Conservation (phyloP, 139 green algal genomes). For the Asterochloris erici region DNA sequence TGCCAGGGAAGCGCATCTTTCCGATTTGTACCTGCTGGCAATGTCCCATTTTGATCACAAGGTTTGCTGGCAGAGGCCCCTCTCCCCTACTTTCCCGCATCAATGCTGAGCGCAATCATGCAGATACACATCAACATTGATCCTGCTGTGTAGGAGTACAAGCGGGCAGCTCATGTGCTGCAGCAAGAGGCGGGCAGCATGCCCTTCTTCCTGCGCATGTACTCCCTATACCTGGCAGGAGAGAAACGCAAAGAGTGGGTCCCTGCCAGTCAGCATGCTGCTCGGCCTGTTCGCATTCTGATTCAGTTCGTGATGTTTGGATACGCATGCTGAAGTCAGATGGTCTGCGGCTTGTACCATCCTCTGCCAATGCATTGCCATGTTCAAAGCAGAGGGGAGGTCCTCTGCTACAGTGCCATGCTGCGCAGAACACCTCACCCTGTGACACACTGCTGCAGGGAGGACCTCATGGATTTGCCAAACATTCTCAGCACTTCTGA, state of each 20-base stretch:
- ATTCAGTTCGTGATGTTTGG: neutral
- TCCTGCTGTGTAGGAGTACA: constrained; percentile 70
- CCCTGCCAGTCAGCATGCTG: too few relatives aligned
- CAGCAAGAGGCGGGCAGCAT: constrained; percentile 16
- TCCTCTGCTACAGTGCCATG: too few relatives aligned
- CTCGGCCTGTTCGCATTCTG: too few relatives aligned
- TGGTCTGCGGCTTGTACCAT: neutral
- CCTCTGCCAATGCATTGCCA: neutral
- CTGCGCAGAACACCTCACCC: too few relatives aligned
- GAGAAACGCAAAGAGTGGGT: constrained; percentile 81
- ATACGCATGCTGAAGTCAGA: neutral
- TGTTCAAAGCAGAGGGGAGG: neutral
- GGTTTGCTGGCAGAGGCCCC: constrained; percentile 22
- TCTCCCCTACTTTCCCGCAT: neutral
- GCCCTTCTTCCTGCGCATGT: constrained; percentile 78
- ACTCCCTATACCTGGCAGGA: constrained; percentile 78
- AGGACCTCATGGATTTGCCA: too few relatives aligned
- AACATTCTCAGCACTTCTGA: too few relatives aligned
- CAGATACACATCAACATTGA: neutral
- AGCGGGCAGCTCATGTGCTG: constrained; percentile 64
- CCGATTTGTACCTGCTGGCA: constrained; percentile 52
- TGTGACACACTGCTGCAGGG: too few relatives aligned
- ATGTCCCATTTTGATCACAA: constrained; percentile 65
- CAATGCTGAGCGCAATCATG: neutral
- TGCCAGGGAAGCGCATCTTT: neutral